phyloP scores from a whole-genome alignment of 23 red algal genomes.

The Gracilaria domingensis region DNA sequence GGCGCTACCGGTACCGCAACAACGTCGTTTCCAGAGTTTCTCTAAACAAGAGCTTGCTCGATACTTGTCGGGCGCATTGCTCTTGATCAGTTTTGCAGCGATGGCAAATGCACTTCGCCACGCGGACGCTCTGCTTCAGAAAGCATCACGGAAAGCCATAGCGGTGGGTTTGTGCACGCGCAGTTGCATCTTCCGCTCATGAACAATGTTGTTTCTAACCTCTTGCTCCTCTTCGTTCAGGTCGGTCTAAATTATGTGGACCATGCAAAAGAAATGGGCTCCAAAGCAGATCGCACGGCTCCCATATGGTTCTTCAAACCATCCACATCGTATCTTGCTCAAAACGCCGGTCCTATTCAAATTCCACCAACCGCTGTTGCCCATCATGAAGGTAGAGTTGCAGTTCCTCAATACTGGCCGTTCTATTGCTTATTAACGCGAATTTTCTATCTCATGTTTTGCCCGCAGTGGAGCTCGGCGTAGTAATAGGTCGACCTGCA shows the following conservation, averaged over 20 bases:
- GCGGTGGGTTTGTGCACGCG: neutral
- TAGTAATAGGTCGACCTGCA: conserved; percentile 73
- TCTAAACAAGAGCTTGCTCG: neutral
- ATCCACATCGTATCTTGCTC: conserved; percentile 66
- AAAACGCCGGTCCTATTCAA: conserved; percentile 50
- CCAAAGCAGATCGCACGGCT: conserved; percentile 34
- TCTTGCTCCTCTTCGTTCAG: neutral
- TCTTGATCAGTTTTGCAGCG: neutral
- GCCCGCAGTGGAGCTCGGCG: conserved; percentile 73
- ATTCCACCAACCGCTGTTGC: conserved; percentile 39
- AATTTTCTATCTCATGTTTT: too few relatives aligned
- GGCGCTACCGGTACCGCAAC: too few relatives aligned
- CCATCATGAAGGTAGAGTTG: conserved; percentile 57
- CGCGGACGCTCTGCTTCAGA: conserved; percentile 64
- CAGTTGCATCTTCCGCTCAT: neutral
- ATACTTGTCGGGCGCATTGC: too few relatives aligned
- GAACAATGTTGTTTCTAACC: neutral
- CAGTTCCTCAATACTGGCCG: neutral
- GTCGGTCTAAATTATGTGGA: conserved; percentile 65
- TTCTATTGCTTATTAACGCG: neutral
- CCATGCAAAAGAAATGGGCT: conserved; percentile 71
- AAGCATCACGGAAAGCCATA: conserved; percentile 60
- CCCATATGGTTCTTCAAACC: conserved; percentile 81
- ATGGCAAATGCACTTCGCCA: conserved; percentile 44
- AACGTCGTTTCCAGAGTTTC: too few relatives aligned